Evolutionary conservation across 2,329 filamentous ascomycete species (phyloP), one percentile per base, ranked within the genome.

Genomic region (Chaetothyriales sp.): DNA sequence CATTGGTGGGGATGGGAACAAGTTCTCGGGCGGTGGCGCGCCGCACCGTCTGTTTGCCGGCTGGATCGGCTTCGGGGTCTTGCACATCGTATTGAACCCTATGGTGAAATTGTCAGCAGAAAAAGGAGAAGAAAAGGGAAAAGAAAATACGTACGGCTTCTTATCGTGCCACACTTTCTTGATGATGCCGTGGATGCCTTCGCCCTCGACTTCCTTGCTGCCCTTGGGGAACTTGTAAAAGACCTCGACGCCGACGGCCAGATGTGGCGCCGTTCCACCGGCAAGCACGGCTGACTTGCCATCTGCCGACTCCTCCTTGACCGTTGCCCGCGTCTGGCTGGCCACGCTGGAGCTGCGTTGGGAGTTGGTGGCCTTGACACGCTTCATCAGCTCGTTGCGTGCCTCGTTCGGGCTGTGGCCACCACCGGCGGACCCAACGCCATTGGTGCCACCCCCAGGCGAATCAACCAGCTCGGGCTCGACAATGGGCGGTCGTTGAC

Each of bases 131-230:
- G n/a, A n/a, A n/a, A n/a, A n/a, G n/a, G n/a, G n/a, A n/a, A n/a
- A n/a, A n/a, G n/a, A n/a, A n/a, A 43, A 49, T 47, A 57, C 65
- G 59, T 63, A 73, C 61, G 84, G 75, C 62, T 80, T 83, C 64
- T 87, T 88, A 53, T 89, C 84, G 12, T 84, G 84, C 49, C 80
- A 74, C 12, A 90, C 81, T 49, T 79, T 78, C 53, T 84, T 83
- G 48, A 90, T 86, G 53, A 84, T 83, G 48, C 85, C 86, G 46
- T 89, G 77, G 50, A 89, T 89, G 73, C 71, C 70, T 53, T 71
- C 71, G 19, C 72, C 73, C 59, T 75, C 72, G 2, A 70, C 77
- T n/a, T 70, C 71, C 53, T 70, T 67, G 52, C 70, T 68, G 54
- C 73, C 73, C 55, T 74, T 73, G 56, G 68, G 70, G 51, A 73